Conservation (phyloP, 163 green algal species). For the Chlorella variabilis region DNA sequence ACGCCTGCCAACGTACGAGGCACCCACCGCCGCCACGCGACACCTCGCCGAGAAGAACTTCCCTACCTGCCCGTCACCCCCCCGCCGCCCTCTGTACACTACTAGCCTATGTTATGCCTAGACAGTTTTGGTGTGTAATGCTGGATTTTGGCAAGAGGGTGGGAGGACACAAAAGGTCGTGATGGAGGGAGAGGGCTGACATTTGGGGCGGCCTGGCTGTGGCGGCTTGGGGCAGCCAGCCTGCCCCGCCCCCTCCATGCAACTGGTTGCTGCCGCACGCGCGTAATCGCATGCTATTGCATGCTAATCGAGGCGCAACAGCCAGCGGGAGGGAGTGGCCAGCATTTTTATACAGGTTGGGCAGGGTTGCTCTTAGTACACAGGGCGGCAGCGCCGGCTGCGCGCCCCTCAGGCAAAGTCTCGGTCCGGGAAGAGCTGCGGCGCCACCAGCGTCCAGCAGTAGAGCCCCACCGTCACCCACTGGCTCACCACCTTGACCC, state of each 20-base stretch:
- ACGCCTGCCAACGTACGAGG: neutral
- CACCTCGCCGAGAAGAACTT: neutral
- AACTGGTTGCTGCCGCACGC: too few relatives aligned
- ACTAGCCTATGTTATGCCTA: neutral
- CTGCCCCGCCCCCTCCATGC: too few relatives aligned
- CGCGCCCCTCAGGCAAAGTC: conserved; percentile 75
- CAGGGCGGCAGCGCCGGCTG: too few relatives aligned
- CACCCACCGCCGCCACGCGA: neutral
- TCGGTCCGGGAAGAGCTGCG: conserved; percentile 88
- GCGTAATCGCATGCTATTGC: too few relatives aligned
- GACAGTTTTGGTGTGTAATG: neutral
- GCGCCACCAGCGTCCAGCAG: conserved; percentile 93
- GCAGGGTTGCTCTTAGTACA: too few relatives aligned
- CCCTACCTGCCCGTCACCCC: neutral
- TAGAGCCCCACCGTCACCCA: conserved; percentile 89
- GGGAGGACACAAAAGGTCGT: neutral
- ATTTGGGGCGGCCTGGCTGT: neutral
- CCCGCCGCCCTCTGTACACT: neutral
- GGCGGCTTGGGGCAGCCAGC: too few relatives aligned
- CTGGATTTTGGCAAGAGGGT: neutral
- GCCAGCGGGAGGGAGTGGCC: too few relatives aligned
- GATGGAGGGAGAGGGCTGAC: neutral
- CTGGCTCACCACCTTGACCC: conserved; percentile 89
- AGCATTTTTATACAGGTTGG: too few relatives aligned
- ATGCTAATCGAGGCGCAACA: too few relatives aligned